Evolutionary conservation across 805 yeast species (phyloP).

Genomic region (Candida bentonensis): DNA sequence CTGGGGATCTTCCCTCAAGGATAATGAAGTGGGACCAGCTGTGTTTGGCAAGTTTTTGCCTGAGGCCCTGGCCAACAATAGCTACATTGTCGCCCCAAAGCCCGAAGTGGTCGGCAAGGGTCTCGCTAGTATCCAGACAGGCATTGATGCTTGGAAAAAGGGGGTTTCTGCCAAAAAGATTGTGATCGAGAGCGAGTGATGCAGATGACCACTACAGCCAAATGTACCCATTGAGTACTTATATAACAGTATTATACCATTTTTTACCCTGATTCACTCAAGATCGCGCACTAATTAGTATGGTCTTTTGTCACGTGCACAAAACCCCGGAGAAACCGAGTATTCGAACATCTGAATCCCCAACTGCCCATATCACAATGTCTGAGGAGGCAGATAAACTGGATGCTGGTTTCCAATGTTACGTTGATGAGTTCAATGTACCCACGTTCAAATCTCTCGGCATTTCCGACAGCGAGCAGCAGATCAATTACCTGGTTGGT

Average conservation of each 20-base stretch:
- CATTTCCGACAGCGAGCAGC: conserved; percentile 15
- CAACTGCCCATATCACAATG: too few relatives aligned
- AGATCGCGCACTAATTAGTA: too few relatives aligned
- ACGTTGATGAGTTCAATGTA: conserved; percentile 36
- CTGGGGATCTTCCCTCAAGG: conserved; percentile 1
- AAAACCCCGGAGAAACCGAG: too few relatives aligned
- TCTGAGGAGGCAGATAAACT: conserved; percentile 15
- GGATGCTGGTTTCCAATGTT: conserved; percentile 28
- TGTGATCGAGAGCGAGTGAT: too few relatives aligned
- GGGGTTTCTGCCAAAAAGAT: conserved; percentile 10
- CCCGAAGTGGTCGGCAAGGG: conserved; percentile 9
- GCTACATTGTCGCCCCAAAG: conserved; percentile 4
- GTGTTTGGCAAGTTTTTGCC: conserved; percentile 3
- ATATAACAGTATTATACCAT: too few relatives aligned
- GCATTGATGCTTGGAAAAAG: conserved; percentile 5
- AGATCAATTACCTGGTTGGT: conserved; percentile 64
- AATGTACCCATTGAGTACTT: too few relatives aligned
- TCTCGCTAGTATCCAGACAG: conserved; percentile 5
- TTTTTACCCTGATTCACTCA: too few relatives aligned
- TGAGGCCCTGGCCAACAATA: not conserved
- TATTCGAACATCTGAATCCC: too few relatives aligned
- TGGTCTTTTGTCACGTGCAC: too few relatives aligned
- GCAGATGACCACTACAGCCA: too few relatives aligned
- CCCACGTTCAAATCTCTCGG: conserved; percentile 61
- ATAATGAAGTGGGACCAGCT: conserved; percentile 1